Evolutionary conservation across 129 eudicot species (phyloP).

Genomic region (Kitagawia praeruptora): DNA sequence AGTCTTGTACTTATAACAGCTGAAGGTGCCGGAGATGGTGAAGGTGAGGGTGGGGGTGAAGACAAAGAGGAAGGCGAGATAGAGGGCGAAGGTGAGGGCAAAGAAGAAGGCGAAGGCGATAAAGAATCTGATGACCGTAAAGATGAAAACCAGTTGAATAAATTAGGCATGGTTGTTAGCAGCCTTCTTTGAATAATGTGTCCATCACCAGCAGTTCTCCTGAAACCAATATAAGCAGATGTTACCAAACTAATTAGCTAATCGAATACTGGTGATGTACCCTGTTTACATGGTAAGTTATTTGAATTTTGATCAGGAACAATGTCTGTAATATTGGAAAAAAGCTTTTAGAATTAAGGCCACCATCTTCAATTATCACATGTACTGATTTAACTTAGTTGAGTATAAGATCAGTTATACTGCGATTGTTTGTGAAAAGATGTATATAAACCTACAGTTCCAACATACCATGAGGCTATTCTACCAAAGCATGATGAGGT

Average conservation of each 20-base stretch:
- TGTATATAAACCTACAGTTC: background rate
- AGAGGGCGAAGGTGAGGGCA: background rate
- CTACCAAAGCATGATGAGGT: constrained; percentile 9
- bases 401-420: no score
- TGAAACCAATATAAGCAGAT: constrained; percentile 22
- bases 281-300: background rate
- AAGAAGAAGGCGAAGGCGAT: background rate
- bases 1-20: constrained; percentile 9
- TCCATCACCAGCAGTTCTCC: constrained; percentile 27
- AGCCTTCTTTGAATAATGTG: constrained; percentile 29
- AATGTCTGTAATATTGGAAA: no score
- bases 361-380: no score
- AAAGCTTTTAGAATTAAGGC: no score
- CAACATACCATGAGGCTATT: constrained; percentile 26
- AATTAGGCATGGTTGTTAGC: constrained; percentile 4
- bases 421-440: background rate
- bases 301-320: no score
- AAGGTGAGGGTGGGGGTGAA: background rate
- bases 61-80: background rate
- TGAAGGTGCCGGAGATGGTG: constrained; percentile 17
- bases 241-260: constrained; percentile 11
- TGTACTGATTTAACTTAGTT: no score
- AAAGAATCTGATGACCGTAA: background rate
- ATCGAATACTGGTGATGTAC: background rate
- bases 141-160: background rate